Evolutionary conservation across 148 eudicot species (phyloP).

Genomic region (Heliosperma pusillum): DNA sequence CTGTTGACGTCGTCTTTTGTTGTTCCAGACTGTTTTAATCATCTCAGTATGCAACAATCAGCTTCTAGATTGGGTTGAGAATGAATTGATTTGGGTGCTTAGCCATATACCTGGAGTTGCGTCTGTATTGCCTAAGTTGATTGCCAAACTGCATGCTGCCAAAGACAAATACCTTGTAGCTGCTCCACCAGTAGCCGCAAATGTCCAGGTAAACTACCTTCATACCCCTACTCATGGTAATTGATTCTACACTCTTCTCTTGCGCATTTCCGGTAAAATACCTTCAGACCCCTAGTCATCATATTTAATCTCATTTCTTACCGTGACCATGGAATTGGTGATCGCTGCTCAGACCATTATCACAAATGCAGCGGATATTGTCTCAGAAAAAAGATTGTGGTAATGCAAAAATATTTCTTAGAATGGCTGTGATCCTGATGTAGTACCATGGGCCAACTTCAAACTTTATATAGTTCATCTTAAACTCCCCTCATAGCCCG

Average conservation of each 20-base stretch:
- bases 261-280: neutral
- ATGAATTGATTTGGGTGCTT: conserved; percentile 79
- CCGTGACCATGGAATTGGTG: neutral
- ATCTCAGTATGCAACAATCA: conserved; percentile 95
- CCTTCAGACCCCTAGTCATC: neutral
- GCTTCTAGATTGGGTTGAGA: conserved; percentile 90
- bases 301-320: neutral
- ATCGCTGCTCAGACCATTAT: neutral
- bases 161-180: conserved; percentile 80
- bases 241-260: neutral
- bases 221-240: neutral
- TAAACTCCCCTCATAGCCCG: too few relatives aligned
- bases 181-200: conserved; percentile 53
- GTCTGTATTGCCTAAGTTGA: conserved; percentile 50
- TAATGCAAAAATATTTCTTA: neutral
- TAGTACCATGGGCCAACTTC: too few relatives aligned
- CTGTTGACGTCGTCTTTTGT: conserved; percentile 4
- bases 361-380: too few relatives aligned
- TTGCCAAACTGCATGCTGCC: conserved; percentile 66
- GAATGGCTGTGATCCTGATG: neutral
- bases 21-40: conserved; percentile 76
- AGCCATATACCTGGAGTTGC: conserved; percentile 74
- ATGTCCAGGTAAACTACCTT: conserved; percentile 46
- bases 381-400: neutral
- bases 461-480: too few relatives aligned